These are phyloP conservation scores for Candida yuanshanica DNA, from an alignment of 805 yeast genomes.

Conservation along the genomic window DNA sequence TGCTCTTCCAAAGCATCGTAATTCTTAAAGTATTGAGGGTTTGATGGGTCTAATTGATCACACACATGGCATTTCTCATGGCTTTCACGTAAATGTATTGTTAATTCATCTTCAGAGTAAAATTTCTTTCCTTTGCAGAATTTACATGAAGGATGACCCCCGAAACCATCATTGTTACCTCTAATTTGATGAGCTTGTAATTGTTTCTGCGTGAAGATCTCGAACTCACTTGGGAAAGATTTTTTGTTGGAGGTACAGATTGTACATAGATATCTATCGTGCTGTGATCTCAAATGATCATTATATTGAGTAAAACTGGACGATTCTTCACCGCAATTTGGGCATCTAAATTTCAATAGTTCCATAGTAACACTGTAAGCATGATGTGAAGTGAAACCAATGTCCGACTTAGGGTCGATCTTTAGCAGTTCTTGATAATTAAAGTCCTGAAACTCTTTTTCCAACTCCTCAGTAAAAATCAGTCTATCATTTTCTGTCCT, in stretches of 20 bases:
- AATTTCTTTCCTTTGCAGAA: conserved; percentile 71
- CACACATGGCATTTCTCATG: conserved; percentile 93
- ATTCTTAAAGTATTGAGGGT: conserved; percentile 71
- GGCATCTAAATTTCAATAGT: conserved; percentile 52
- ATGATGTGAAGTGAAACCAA: conserved; percentile 52
- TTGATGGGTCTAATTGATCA: conserved; percentile 54
- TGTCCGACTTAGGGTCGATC: conserved; percentile 41
- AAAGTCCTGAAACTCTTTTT: conserved; percentile 34
- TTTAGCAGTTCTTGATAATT: conserved; percentile 26
- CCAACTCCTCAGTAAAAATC: conserved; percentile 48
- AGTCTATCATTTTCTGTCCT: conserved; percentile 60
- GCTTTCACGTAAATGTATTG: conserved; percentile 69
- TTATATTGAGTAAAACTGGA: conserved; percentile 50
- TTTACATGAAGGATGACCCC: conserved; percentile 85
- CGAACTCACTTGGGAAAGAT: conserved; percentile 69
- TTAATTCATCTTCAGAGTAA: conserved; percentile 85
- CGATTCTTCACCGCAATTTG: conserved; percentile 33
- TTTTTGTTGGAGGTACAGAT: conserved; percentile 75
- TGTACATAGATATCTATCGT: conserved; percentile 61
- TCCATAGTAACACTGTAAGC: conserved; percentile 43
- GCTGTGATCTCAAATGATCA: conserved; percentile 60
- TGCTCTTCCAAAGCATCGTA: conserved; percentile 73
- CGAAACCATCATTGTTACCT: conserved; percentile 77
- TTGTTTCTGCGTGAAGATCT: conserved; percentile 52
- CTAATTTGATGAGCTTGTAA: conserved; percentile 62